Evolutionary conservation across 2,329 filamentous ascomycete genomes (phyloP).

Genomic region (Colletotrichum sp.): DNA sequence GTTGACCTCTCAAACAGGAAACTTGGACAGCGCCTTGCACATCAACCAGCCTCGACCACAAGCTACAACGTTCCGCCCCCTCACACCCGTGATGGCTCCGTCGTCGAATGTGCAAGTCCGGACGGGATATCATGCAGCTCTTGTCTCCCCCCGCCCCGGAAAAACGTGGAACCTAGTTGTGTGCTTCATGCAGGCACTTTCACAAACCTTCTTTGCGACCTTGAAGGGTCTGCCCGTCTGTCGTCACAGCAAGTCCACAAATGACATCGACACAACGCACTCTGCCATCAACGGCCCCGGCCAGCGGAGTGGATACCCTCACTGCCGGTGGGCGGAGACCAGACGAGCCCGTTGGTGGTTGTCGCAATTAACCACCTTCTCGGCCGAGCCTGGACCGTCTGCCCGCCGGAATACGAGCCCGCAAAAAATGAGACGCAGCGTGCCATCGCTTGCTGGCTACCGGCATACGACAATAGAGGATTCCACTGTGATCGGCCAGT

Average conservation of each 20-base stretch:
- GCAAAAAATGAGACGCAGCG: neutral
- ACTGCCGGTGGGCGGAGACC: neutral
- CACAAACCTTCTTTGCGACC: neutral
- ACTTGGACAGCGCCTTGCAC: neutral
- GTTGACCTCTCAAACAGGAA: constrained; percentile 6
- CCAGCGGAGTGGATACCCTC: neutral
- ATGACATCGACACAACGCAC: neutral
- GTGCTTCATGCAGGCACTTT: constrained; percentile 13
- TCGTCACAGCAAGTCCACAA: constrained; percentile 8
- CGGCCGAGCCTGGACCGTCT: neutral
- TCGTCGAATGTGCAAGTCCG: neutral
- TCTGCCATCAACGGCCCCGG: neutral
- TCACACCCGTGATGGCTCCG: neutral
- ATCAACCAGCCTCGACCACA: neutral
- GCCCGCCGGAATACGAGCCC: constrained; percentile 6
- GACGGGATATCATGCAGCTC: neutral
- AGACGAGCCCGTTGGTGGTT: neutral
- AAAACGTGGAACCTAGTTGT: neutral
- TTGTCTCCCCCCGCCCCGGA: neutral
- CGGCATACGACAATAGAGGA: neutral
- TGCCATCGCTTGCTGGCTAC: constrained; percentile 2
- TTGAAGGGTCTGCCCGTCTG: neutral
- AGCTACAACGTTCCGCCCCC: neutral
- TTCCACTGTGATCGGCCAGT: neutral
- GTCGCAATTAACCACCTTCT: neutral